A percentile compares a stretch with the other conserved stretches of the same genome.
Evolutionary conservation across 2,329 filamentous ascomycete genomes (phyloP).

Genomic region (Sarocladium brachiariae): DNA sequence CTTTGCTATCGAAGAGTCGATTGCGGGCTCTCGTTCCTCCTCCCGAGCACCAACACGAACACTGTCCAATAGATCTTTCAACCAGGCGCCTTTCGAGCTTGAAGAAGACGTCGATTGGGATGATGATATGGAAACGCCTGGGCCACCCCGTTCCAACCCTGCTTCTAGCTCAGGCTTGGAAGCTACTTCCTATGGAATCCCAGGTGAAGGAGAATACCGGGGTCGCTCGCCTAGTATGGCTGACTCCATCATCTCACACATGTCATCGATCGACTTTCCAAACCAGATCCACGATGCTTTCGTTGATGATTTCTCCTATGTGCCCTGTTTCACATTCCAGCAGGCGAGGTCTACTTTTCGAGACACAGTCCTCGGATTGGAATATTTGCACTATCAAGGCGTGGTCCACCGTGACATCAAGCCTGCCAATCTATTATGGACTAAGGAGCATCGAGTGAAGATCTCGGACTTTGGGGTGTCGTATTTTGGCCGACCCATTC

Average conservation of each 20-base stretch:
- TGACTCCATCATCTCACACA: slow-evolving; percentile 66
- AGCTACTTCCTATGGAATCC: slow-evolving; percentile 69
- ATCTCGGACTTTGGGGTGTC: slow-evolving; percentile 99
- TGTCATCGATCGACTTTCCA: slow-evolving; percentile 58
- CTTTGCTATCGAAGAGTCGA: slow-evolving; percentile 31
- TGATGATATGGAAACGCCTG: slow-evolving; percentile 49
- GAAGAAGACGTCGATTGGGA: slow-evolving; percentile 32
- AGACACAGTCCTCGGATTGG: slow-evolving; percentile 85
- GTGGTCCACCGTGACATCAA: slow-evolving; percentile 83
- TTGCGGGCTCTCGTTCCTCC: slow-evolving; percentile 31
- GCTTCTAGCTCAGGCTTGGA: slow-evolving; percentile 57
- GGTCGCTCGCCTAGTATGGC: slow-evolving; percentile 74
- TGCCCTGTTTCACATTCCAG: slow-evolving; percentile 83
- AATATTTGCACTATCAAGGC: slow-evolving; percentile 86
- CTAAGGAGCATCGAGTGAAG: slow-evolving; percentile 78
- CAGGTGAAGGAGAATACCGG: slow-evolving; percentile 41
- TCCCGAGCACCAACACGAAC: slow-evolving; percentile 42
- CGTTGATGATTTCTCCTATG: slow-evolving; percentile 85
- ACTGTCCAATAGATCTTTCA: slow-evolving; percentile 37
- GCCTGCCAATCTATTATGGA: slow-evolving; percentile 85
- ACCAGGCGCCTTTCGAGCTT: slow-evolving; percentile 24
- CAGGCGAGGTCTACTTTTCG: slow-evolving; percentile 80
- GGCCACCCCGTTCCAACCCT: slow-evolving; percentile 44
- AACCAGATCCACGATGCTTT: slow-evolving; percentile 55
- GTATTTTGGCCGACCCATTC: slow-evolving; percentile 83